A percentile compares a stretch with the other conserved stretches of the same genome.
These are phyloP conservation scores for Aspergillus aculeatus DNA, from an alignment of 2,329 filamentous ascomycete species.

Conservation along the genomic window DNA sequence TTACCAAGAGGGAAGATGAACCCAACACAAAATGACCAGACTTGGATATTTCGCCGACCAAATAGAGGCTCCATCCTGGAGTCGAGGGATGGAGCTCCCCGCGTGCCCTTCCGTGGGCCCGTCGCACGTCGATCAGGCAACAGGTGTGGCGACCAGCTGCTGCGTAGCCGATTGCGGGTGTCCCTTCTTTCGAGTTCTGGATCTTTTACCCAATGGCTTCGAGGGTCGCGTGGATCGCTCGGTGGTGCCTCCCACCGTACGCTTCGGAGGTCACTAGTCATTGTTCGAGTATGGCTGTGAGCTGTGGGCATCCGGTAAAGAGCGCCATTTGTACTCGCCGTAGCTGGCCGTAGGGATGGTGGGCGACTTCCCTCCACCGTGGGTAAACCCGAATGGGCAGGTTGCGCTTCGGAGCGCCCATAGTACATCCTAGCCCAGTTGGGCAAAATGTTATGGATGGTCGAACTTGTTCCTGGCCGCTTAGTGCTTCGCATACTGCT, in stretches of 20 bases:
- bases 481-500: slow-evolving; percentile 38
- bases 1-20: slow-evolving; percentile 74
- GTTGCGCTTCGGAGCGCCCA: slow-evolving; percentile 58
- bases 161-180: slow-evolving; percentile 52
- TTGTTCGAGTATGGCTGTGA: slow-evolving; percentile 30
- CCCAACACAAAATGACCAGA: slow-evolving; percentile 71
- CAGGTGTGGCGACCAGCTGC: slow-evolving; percentile 72
- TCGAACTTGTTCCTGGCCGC: slow-evolving; percentile 46
- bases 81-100: slow-evolving; percentile 71
- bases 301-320: slow-evolving; percentile 32
- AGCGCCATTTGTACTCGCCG: slow-evolving; percentile 29
- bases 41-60: slow-evolving; percentile 69
- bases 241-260: slow-evolving; percentile 8
- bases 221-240: slow-evolving; percentile 40
- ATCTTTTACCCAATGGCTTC: slow-evolving; percentile 42
- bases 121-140: slow-evolving; percentile 61
- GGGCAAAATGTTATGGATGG: slow-evolving; percentile 45
- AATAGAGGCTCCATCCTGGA: slow-evolving; percentile 63
- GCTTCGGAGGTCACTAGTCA: slow-evolving; percentile 21
- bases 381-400: slow-evolving; percentile 48
- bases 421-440: slow-evolving; percentile 65
- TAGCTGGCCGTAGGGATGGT: slow-evolving; percentile 29
- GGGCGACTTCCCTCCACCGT: slow-evolving; percentile 34
- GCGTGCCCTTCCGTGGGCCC: slow-evolving; percentile 57
- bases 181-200: slow-evolving; percentile 26